These are phyloP conservation scores for Starmerella davenportii DNA, from an alignment of 805 yeast genomes.

Conservation along the genomic window DNA sequence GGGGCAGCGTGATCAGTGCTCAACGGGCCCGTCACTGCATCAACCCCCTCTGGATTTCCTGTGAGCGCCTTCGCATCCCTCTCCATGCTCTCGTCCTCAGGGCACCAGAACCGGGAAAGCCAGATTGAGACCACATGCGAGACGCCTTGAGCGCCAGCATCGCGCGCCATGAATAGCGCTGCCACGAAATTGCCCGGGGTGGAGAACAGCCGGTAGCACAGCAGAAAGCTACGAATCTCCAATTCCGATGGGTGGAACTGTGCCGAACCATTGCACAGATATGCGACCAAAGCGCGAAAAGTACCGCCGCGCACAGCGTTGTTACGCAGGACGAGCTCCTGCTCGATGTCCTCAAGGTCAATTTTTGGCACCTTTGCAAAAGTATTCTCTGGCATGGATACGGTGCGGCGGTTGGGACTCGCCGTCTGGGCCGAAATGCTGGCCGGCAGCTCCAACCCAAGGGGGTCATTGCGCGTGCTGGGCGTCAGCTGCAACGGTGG, in stretches of 20 bases:
- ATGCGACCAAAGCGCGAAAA: constrained; percentile 18
- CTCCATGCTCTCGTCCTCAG: constrained; percentile 27
- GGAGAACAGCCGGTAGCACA: constrained; percentile 58
- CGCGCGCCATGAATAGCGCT: constrained; percentile 34
- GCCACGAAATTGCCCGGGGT: constrained; percentile 49
- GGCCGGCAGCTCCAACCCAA: too few species aligned
- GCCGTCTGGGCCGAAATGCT: neutral
- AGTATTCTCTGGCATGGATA: neutral
- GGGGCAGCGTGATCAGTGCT: neutral
- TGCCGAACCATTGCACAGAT: constrained; percentile 14
- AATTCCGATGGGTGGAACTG: constrained; percentile 21
- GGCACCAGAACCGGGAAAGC: constrained; percentile 83
- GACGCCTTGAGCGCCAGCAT: constrained; percentile 37
- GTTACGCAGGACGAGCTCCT: constrained; percentile 13
- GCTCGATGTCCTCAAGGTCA: neutral
- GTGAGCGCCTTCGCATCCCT: neutral
- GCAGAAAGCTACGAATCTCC: constrained; percentile 54
- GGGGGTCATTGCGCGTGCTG: too few species aligned
- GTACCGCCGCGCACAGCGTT: constrained; percentile 23
- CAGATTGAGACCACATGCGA: constrained; percentile 27
- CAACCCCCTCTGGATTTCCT: neutral
- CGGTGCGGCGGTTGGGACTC: constrained; percentile 1
- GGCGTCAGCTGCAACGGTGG: too few species aligned
- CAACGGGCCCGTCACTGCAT: neutral
- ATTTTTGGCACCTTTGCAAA: neutral